phyloP scores from a whole-genome alignment of 306 rosid genomes.

The Cajanus cajan region DNA sequence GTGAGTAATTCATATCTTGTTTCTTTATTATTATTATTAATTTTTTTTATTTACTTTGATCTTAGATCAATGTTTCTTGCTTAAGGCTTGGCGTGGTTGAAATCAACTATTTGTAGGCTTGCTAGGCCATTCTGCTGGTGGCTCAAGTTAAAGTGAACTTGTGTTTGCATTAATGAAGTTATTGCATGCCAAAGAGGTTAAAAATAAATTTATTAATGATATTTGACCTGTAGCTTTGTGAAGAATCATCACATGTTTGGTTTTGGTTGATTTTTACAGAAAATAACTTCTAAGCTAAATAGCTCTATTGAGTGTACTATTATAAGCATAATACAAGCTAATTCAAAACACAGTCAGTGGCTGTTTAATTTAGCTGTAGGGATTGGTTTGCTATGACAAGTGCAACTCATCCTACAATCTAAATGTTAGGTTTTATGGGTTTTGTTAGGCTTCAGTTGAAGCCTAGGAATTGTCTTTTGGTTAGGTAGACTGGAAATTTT shows the following conservation, averaged over 20 bases:
- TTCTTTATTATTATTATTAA: too few relatives aligned
- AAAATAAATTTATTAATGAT: constrained; percentile 11
- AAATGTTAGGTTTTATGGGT: constrained; percentile 11
- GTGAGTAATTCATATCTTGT: constrained; percentile 57
- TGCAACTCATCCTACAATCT: neutral
- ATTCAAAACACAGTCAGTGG: neutral
- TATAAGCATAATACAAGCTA: constrained; percentile 2
- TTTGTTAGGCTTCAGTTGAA: constrained; percentile 5
- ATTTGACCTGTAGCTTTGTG: constrained; percentile 10
- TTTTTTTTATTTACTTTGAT: too few relatives aligned
- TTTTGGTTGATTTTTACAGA: neutral
- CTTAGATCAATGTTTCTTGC: constrained; percentile 6
- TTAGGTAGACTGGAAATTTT: constrained; percentile 22
- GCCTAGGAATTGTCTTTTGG: constrained; percentile 15
- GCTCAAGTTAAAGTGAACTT: constrained; percentile 16
- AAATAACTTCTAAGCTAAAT: neutral
- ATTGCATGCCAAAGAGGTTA: constrained; percentile 6
- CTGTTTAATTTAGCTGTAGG: constrained; percentile 4
- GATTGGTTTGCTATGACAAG: constrained; percentile 9
- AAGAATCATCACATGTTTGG: constrained; percentile 13
- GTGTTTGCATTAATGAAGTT: neutral
- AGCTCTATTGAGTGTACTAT: neutral
- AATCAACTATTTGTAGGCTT: constrained; percentile 8
- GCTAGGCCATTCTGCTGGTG: constrained; percentile 4
- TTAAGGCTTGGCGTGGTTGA: constrained; percentile 9